Conservation (phyloP, 257 asterid genomes). For the Jacaranda mimosifolia region DNA sequence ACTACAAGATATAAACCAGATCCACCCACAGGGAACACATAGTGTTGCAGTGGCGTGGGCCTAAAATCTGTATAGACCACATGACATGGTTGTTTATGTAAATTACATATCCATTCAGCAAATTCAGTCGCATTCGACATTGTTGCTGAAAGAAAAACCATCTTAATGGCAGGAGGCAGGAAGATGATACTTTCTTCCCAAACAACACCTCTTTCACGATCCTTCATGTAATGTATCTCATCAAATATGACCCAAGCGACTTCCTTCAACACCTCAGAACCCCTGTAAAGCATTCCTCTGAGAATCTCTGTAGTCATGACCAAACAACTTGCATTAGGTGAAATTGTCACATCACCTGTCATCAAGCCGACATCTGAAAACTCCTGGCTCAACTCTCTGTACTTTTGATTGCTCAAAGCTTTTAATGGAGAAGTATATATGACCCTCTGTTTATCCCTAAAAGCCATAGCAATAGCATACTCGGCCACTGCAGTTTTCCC, state of each 20-base stretch:
- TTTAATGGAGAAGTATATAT: constrained; percentile 92
- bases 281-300: constrained; percentile 95
- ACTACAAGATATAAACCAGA: constrained; percentile 94
- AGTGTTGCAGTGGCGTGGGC: constrained; percentile 97
- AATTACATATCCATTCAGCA: constrained; percentile 96
- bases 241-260: constrained; percentile 99
- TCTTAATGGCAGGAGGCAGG: constrained; percentile 97
- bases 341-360: constrained; percentile 94
- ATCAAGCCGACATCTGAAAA: constrained; percentile 93
- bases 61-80: constrained; percentile 97
- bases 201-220: constrained; percentile 97
- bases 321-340: constrained; percentile 96
- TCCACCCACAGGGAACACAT: constrained; percentile 93
- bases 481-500: constrained; percentile 99
- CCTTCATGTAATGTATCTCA: constrained; percentile 99
- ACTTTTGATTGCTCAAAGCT: constrained; percentile 95
- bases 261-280: constrained; percentile 96
- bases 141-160: constrained; percentile 96
- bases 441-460: constrained; percentile 91
- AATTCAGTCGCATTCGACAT: constrained; percentile 99
- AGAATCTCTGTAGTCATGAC: constrained; percentile 99
- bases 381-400: constrained; percentile 93
- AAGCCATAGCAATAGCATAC: constrained; percentile 96
- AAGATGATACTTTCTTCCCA: constrained; percentile 99
- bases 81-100: constrained; percentile 97